Conservation (phyloP, 345 rosid genomes). For the Hevea brasiliensis region DNA sequence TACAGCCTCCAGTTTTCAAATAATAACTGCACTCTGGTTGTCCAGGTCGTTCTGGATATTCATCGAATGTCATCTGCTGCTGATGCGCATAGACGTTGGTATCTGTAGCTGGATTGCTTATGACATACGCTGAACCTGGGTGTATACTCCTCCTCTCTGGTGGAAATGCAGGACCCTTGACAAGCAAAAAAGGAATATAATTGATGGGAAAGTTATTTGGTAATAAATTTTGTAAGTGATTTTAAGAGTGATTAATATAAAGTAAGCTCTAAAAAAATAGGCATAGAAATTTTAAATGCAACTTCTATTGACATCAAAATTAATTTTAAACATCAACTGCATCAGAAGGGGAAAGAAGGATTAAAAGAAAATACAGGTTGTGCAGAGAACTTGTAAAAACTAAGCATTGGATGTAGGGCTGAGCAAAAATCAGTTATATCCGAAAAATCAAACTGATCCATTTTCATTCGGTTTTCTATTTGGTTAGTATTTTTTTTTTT, state of each 20-base stretch:
- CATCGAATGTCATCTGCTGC: constrained; percentile 55
- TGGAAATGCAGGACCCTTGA: constrained; percentile 54
- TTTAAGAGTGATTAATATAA: not conserved
- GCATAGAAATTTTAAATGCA: not conserved
- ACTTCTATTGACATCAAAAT: not conserved
- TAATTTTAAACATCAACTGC: not conserved
- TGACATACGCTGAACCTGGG: constrained; percentile 46
- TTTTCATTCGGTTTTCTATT: too few species aligned
- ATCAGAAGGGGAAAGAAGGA: not conserved
- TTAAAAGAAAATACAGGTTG: not conserved
- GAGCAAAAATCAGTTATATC: too few species aligned
- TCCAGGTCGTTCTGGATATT: constrained; percentile 91
- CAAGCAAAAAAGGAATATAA: constrained; percentile 29
- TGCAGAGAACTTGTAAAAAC: not conserved
- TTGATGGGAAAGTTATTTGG: constrained; percentile 3
- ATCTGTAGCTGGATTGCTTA: constrained; percentile 38
- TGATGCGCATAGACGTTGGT: constrained; percentile 44
- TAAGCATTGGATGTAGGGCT: not conserved
- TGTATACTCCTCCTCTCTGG: constrained; percentile 51
- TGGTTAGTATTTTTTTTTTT: too few species aligned
- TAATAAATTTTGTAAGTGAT: not conserved
- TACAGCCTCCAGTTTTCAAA: constrained; percentile 86
- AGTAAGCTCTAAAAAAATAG: not conserved
- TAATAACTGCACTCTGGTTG: constrained; percentile 83
- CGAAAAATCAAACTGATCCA: too few species aligned